A percentile compares a stretch with the other conserved stretches of the same genome.
Evolutionary conservation across 2,329 filamentous ascomycete species (phyloP).

Genomic region (Tetracladium maxilliforme): DNA sequence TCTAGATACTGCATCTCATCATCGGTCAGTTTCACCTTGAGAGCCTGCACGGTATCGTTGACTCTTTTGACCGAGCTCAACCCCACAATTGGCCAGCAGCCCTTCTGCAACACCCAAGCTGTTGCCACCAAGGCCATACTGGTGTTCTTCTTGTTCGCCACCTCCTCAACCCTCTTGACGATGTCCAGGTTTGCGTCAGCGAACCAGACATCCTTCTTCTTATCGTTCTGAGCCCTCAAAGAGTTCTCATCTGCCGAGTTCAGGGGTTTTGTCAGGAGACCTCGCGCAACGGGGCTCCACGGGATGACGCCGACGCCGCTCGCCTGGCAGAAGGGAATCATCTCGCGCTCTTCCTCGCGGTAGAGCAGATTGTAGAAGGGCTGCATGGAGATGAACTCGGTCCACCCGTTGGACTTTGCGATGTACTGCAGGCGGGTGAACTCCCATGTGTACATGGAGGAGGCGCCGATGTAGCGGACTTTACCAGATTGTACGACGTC

Average conservation of each 20-base stretch:
- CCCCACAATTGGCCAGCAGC: constrained; percentile 37
- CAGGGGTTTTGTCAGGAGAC: constrained; percentile 9
- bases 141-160: constrained; percentile 38
- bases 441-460: constrained; percentile 32
- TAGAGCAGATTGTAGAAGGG: constrained; percentile 42
- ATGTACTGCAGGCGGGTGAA: constrained; percentile 37
- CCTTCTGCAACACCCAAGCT: constrained; percentile 36
- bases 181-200: constrained; percentile 3
- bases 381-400: constrained; percentile 46
- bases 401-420: constrained; percentile 42
- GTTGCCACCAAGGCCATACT: constrained; percentile 44
- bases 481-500: constrained; percentile 30
- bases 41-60: constrained; percentile 33
- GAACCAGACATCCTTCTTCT: constrained; percentile 3
- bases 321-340: constrained; percentile 17
- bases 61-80: constrained; percentile 34
- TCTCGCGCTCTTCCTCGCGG: constrained; percentile 38
- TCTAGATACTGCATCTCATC: constrained; percentile 40
- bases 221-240: constrained; percentile 14
- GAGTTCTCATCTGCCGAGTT: constrained; percentile 3
- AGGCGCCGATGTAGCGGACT: constrained; percentile 5
- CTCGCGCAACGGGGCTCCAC: constrained; percentile 20
- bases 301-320: constrained; percentile 19
- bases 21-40: constrained; percentile 25
- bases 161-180: constrained; percentile 32